Percentiles rank a stretch among this genome's conserved stretches.
Evolutionary conservation across 192 early-diverging fungal species (phyloP).

Genomic region (Jimgerdemannia flammicorona): DNA sequence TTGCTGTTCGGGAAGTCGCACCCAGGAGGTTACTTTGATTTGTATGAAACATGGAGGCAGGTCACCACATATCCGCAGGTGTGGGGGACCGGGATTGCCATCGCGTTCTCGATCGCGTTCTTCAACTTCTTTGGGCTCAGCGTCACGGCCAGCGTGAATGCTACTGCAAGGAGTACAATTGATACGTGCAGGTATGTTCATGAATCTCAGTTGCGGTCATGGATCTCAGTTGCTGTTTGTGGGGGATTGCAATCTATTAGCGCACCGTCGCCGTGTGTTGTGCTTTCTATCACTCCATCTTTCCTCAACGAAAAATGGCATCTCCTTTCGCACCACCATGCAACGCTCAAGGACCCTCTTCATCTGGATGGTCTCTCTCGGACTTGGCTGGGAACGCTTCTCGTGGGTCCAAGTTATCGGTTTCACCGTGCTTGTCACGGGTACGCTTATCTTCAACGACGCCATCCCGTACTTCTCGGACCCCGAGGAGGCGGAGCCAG

Average conservation of each 20-base stretch:
- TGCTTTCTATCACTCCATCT: conserved; percentile 3
- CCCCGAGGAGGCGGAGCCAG: neutral
- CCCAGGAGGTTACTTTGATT: conserved; percentile 82
- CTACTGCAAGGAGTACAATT: conserved; percentile 91
- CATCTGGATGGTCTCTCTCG: conserved; percentile 89
- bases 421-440: conserved; percentile 64
- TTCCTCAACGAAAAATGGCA: neutral
- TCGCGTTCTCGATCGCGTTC: conserved; percentile 88
- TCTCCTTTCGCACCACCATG: conserved; percentile 6
- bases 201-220: neutral
- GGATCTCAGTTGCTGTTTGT: no score
- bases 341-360: conserved; percentile 64
- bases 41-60: conserved; percentile 69
- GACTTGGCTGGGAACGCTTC: conserved; percentile 95
- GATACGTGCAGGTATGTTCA: conserved; percentile 76
- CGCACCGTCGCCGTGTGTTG: neutral
- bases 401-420: conserved; percentile 91
- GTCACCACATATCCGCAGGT: conserved; percentile 56
- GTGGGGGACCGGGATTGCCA: conserved; percentile 73
- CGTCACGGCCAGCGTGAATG: conserved; percentile 81
- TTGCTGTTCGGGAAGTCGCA: conserved; percentile 57
- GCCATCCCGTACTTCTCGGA: conserved; percentile 42
- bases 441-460: conserved; percentile 91
- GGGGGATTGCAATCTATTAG: no score
- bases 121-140: conserved; percentile 96